Percentiles rank a stretch among this genome's conserved stretches.
phyloP scores from a whole-genome alignment of 495 filamentous ascomycete genomes.

The Pseudomonodictys pantanalensis region DNA sequence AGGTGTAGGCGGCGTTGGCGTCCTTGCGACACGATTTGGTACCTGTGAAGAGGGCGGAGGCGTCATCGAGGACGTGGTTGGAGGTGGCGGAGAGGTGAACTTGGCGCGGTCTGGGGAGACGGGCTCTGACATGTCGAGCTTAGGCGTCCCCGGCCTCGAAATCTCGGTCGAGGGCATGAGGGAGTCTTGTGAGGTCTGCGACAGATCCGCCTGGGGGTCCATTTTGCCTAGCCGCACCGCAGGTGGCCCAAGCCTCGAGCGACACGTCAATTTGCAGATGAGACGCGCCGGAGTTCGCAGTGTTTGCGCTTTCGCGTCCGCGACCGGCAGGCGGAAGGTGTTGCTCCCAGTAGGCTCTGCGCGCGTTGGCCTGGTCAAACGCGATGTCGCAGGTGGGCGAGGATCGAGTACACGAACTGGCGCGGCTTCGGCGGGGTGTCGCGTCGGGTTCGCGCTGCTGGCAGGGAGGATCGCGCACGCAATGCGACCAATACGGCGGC shows the following conservation, averaged over 20 bases:
- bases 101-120: slow-evolving; percentile 26
- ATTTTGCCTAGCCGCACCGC: slow-evolving; percentile 24
- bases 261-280: slow-evolving; percentile 31
- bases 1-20: slow-evolving; percentile 33
- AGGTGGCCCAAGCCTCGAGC: slow-evolving; percentile 23
- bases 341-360: slow-evolving; percentile 2
- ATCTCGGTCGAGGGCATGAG: slow-evolving; percentile 31
- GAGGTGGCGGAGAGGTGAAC: slow-evolving; percentile 34
- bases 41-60: slow-evolving; percentile 36
- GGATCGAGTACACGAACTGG: slow-evolving; percentile 17
- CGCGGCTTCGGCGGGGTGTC: slow-evolving; percentile 15
- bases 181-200: slow-evolving; percentile 25
- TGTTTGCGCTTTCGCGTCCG: slow-evolving; percentile 2
- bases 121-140: slow-evolving; percentile 18
- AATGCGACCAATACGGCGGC: slow-evolving; percentile 21
- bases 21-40: slow-evolving; percentile 18
- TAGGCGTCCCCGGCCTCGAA: slow-evolving; percentile 22
- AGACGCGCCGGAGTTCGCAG: slow-evolving; percentile 1
- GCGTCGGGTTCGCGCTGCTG: slow-evolving; percentile 21
- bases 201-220: slow-evolving; percentile 30
- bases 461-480: slow-evolving; percentile 14
- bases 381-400: slow-evolving; percentile 10
- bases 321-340: background rate
- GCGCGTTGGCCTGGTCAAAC: slow-evolving; percentile 6
- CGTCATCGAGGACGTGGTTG: slow-evolving; percentile 33